A percentile compares a stretch with the other conserved stretches of the same genome.
These are phyloP conservation scores for Hypoxylon subgilvum DNA, from an alignment of 495 filamentous ascomycete genomes.

Conservation along the genomic window DNA sequence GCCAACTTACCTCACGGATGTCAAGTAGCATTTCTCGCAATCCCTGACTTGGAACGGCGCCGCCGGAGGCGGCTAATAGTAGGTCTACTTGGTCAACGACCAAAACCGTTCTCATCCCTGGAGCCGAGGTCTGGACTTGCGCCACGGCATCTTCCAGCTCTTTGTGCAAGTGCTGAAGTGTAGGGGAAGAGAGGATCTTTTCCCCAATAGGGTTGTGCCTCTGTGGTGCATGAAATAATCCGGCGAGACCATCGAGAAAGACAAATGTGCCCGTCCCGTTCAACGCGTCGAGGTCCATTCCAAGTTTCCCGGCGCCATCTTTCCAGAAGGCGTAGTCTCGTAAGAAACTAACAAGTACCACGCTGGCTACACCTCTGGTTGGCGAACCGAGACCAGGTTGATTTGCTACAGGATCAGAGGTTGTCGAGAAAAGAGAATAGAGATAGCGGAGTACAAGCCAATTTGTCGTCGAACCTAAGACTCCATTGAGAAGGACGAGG, in stretches of 20 bases:
- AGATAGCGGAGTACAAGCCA: slow-evolving; percentile 75
- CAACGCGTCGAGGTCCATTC: slow-evolving; percentile 71
- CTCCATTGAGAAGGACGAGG: slow-evolving; percentile 74
- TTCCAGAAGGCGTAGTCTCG: slow-evolving; percentile 79
- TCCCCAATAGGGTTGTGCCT: slow-evolving; percentile 5
- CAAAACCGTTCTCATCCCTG: slow-evolving; percentile 44
- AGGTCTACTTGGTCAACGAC: slow-evolving; percentile 65
- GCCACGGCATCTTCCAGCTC: slow-evolving; percentile 31
- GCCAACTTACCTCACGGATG: slow-evolving; percentile 58
- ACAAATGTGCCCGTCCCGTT: slow-evolving; percentile 62
- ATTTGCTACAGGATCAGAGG: slow-evolving; percentile 5
- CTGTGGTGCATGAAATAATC: slow-evolving; percentile 45
- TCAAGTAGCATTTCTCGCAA: slow-evolving; percentile 55
- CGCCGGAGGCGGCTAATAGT: slow-evolving; percentile 55
- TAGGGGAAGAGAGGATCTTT: slow-evolving; percentile 18
- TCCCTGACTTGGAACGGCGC: slow-evolving; percentile 22
- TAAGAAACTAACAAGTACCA: slow-evolving; percentile 83
- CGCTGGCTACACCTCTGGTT: slow-evolving; percentile 38
- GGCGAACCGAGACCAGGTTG: slow-evolving; percentile 1
- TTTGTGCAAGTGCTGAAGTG: slow-evolving; percentile 23
- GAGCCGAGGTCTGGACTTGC: slow-evolving; percentile 22
- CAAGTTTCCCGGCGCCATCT: slow-evolving; percentile 65
- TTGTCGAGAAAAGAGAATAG: slow-evolving; percentile 56
- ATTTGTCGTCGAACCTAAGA: slow-evolving; percentile 73
- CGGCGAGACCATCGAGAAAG: slow-evolving; percentile 75